Percentiles rank a stretch among this genome's conserved stretches.
Conservation (phyloP, 2,329 filamentous ascomycete genomes). For the Trichoderma citrinoviride region DNA sequence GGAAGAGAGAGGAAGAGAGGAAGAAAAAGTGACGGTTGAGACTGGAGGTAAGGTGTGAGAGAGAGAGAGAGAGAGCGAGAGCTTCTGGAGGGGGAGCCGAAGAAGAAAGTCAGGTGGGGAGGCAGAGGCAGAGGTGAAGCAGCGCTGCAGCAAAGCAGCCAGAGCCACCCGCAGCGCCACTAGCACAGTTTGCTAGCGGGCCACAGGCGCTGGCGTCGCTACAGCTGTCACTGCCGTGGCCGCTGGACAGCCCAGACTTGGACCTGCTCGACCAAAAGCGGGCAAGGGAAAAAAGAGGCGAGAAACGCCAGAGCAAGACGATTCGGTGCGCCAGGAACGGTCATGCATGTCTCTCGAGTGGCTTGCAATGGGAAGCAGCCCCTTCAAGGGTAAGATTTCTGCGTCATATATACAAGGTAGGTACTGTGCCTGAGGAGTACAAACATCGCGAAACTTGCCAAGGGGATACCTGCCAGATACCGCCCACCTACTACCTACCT, state of each 20-base stretch:
- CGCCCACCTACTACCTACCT: no score
- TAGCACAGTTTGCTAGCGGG: background rate
- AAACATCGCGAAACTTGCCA: background rate
- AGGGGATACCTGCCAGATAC: background rate
- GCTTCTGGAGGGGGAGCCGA: constrained; percentile 16
- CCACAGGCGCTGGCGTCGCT: background rate
- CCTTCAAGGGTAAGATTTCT: no score
- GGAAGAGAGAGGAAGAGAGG: constrained; percentile 30
- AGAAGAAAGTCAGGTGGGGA: constrained; percentile 20
- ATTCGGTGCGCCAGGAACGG: constrained; percentile 12
- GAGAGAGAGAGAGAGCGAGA: constrained; percentile 22
- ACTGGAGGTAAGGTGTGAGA: constrained; percentile 21
- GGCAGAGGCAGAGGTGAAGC: constrained; percentile 18
- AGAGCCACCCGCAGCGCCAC: background rate
- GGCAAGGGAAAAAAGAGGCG: constrained; percentile 1
- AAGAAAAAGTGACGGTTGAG: constrained; percentile 25
- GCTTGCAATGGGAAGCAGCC: no score
- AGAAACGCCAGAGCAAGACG: background rate
- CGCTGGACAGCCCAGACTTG: constrained; percentile 3
- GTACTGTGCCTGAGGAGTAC: background rate
- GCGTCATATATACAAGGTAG: no score
- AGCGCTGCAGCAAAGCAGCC: background rate
- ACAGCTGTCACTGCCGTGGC: constrained; percentile 12
- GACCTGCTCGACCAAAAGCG: constrained; percentile 13
- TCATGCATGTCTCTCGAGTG: background rate